Percentiles rank a stretch among this genome's conserved stretches.
These are phyloP conservation scores for Scheffersomyces segobiensis DNA, from an alignment of 1,139 yeast species.

Conservation along the genomic window DNA sequence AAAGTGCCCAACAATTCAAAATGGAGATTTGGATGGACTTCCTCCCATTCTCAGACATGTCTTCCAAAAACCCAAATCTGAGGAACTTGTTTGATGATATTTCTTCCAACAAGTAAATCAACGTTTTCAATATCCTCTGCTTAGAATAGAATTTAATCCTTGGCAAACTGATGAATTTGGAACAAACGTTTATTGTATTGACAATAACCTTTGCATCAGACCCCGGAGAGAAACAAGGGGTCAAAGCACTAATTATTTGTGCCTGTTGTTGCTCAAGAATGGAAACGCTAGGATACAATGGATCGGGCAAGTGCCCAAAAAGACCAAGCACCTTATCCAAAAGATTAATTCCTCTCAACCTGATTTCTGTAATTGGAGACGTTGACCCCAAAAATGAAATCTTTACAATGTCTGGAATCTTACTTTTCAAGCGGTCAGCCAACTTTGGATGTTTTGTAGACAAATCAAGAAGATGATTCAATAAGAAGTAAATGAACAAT, in stretches of 20 bases:
- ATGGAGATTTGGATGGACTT: conserved; percentile 69
- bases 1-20: conserved; percentile 86
- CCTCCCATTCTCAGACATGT: conserved; percentile 54
- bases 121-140: conserved; percentile 64
- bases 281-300: conserved; percentile 69
- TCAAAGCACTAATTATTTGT: conserved; percentile 83
- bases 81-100: conserved; percentile 46
- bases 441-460: conserved; percentile 43
- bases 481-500: conserved; percentile 56
- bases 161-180: conserved; percentile 64
- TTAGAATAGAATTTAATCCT: conserved; percentile 48
- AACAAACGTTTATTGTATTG: conserved; percentile 76
- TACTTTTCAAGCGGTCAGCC: conserved; percentile 43
- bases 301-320: conserved; percentile 65
- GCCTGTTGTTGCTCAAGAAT: conserved; percentile 92
- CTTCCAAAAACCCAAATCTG: conserved; percentile 44
- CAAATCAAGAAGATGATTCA: conserved; percentile 50
- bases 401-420: conserved; percentile 71
- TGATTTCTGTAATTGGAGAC: conserved; percentile 60
- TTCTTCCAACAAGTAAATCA: conserved; percentile 70
- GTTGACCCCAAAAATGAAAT: conserved; percentile 87
- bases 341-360: conserved; percentile 65
- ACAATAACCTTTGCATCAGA: conserved; percentile 76
- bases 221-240: conserved; percentile 82
- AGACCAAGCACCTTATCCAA: conserved; percentile 44